Percentiles rank a stretch among this genome's conserved stretches.
phyloP scores from a whole-genome alignment of 371 early-diverging fungal species.

The Lichtheimia ramosa region DNA sequence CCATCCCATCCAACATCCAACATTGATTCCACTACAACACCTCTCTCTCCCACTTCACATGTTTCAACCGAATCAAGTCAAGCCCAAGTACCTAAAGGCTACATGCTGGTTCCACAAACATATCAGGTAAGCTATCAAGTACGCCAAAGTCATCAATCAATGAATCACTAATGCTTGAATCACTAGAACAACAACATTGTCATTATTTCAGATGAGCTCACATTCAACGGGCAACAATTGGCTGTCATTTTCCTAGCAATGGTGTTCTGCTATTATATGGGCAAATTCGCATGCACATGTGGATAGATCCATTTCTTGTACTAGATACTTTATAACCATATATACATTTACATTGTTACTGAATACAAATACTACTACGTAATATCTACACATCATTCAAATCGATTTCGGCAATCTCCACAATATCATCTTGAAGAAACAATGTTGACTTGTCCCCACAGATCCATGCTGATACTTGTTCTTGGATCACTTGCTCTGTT shows the following conservation, averaged over 20 bases:
- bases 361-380: background rate
- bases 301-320: background rate
- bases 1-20: background rate
- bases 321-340: background rate
- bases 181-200: conserved; percentile 40
- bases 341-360: background rate
- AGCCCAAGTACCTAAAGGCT: conserved; percentile 43
- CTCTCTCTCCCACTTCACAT: conserved; percentile 6
- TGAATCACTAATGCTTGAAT: background rate
- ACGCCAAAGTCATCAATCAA: background rate
- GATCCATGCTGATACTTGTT: background rate
- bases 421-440: background rate
- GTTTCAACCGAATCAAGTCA: conserved; percentile 5
- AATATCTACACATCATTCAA: background rate
- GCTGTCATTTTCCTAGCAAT: conserved; percentile 48
- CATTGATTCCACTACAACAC: background rate
- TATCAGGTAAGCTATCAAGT: conserved; percentile 27
- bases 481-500: no score
- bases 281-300: conserved; percentile 44
- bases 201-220: conserved; percentile 46
- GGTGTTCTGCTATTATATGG: conserved; percentile 53
- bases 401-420: background rate
- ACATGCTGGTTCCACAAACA: conserved; percentile 41
- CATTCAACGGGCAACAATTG: conserved; percentile 53
- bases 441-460: background rate